These are phyloP conservation scores for Aspergillus nomiae DNA, from an alignment of 2,329 filamentous ascomycete species.

Conservation along the genomic window DNA sequence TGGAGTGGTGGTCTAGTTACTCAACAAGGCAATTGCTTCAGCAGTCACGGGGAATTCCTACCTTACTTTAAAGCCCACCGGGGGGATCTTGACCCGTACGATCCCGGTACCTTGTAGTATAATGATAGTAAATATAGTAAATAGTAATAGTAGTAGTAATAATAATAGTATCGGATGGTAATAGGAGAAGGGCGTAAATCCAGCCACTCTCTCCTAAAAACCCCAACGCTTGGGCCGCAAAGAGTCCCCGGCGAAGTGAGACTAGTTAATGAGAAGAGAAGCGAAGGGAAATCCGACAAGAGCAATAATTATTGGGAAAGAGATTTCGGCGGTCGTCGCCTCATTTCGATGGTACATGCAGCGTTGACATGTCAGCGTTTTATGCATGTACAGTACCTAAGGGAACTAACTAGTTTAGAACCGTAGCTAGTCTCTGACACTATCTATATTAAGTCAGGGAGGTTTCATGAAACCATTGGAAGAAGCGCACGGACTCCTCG, in stretches of 20 bases:
- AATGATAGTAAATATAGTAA: not conserved
- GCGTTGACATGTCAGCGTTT: slow-evolving; percentile 4
- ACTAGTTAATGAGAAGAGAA: not conserved
- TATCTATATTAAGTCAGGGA: not conserved
- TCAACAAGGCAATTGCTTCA: not conserved
- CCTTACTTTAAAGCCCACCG: not conserved
- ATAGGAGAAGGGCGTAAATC: not conserved
- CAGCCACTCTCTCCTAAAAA: not conserved
- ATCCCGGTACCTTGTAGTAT: not conserved
- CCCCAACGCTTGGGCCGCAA: slow-evolving; percentile 3
- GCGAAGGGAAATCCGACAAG: not conserved
- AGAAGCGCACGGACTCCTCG: not conserved
- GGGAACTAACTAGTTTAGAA: not conserved
- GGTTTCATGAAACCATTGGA: not conserved
- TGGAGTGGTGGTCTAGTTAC: not conserved
- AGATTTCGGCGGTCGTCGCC: not conserved
- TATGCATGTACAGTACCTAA: slow-evolving; percentile 1
- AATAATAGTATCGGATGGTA: not conserved
- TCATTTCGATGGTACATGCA: slow-evolving; percentile 1
- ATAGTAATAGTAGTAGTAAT: not conserved
- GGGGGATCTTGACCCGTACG: not conserved
- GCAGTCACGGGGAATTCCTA: slow-evolving; percentile 3
- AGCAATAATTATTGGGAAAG: not conserved
- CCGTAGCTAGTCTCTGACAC: slow-evolving; percentile 2
- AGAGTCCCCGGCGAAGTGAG: not conserved